Evolutionary conservation across 768 basidiomycete genomes (phyloP), one percentile per base, ranked within the genome.

Genomic region (Coprinellus aureogranulatus): DNA sequence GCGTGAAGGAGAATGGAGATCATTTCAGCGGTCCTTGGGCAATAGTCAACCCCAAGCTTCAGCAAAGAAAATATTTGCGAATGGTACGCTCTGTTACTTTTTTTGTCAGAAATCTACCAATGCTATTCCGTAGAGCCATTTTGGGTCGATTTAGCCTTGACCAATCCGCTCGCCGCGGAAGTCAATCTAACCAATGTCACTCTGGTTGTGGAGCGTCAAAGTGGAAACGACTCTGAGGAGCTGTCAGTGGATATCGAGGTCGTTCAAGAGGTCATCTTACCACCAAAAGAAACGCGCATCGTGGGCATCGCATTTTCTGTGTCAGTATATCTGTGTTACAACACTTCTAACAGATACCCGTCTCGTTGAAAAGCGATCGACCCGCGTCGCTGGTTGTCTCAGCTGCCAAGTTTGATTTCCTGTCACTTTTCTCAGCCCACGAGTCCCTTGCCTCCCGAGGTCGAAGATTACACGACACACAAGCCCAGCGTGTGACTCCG

Each of bases 391-490:
- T 95, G 42, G 72, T 70, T 23, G 71, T 95, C 42, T 81, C 81
- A 14, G 72, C 86, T 41, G 79, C 80, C 39, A 76, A 75, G 42
- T 92, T 88, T 61, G 70, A 85, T 28, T 95, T 94, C 67, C 80
- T 94, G 31, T 83, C 84, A 4, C 78, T 92, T 30, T 78, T 95
- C 20, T 85, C 89, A 2, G 76, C 79, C 25, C 76, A 68, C 0
- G 94, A 95, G 68, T 73, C 84, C 1, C 77, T 94, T 2, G 77
- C 83, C 9, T 78, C 77, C 31, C 86, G 84, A n/a, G 94, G 94
- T 14, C 83, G 78, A 45, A 77, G 94, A 51, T 75, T 97, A 11
- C 85, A 94, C 53, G 83, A 85, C 53, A 94, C 93, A 2, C 78
- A 81, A 28, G 73, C 81, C 14, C 90, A 95, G 63, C 77, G 87